A percentile compares a stretch with the other conserved stretches of the same genome.
These are phyloP conservation scores for Fusarium sp. DNA, from an alignment of 2,329 filamentous ascomycete species.

Conservation along the genomic window DNA sequence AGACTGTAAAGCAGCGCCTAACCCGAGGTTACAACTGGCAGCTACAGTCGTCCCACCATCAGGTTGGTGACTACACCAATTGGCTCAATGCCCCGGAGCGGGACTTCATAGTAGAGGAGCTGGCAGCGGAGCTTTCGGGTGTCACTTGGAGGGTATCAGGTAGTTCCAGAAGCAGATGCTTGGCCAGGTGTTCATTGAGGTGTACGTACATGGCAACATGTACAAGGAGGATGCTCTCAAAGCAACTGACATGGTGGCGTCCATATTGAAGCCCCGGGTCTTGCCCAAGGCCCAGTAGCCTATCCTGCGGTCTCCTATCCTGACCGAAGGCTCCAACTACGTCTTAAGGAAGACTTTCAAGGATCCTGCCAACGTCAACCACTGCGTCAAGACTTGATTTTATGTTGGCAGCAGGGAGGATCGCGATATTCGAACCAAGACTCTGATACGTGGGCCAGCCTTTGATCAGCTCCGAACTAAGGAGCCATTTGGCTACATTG, in stretches of 20 bases:
- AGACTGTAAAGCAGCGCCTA: conserved; percentile 88
- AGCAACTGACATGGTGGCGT: conserved; percentile 84
- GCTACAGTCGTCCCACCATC: conserved; percentile 87
- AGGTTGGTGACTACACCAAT: conserved; percentile 83
- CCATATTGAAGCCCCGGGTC: conserved; percentile 76
- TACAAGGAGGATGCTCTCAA: conserved; percentile 93
- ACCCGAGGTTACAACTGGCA: conserved; percentile 85
- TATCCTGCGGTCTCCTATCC: conserved; percentile 77
- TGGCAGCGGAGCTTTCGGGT: conserved; percentile 77
- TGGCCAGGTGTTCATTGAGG: conserved; percentile 85
- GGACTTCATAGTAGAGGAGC: conserved; percentile 81
- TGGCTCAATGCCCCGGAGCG: conserved; percentile 80
- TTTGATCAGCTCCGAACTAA: conserved; percentile 97
- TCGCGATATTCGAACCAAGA: conserved; percentile 75
- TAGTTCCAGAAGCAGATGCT: conserved; percentile 84
- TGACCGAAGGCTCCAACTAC: conserved; percentile 84
- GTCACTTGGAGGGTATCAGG: conserved; percentile 80
- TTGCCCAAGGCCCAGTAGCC: conserved; percentile 84
- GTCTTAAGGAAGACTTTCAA: conserved; percentile 83
- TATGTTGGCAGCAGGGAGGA: conserved; percentile 76
- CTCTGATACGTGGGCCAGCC: conserved; percentile 87
- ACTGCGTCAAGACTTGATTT: conserved; percentile 83
- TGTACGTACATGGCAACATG: conserved; percentile 89
- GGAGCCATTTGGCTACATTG: conserved; percentile 96
- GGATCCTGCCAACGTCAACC: conserved; percentile 89